phyloP scores from a whole-genome alignment of 495 filamentous ascomycete species.

The Aspergillus mulundensis region DNA sequence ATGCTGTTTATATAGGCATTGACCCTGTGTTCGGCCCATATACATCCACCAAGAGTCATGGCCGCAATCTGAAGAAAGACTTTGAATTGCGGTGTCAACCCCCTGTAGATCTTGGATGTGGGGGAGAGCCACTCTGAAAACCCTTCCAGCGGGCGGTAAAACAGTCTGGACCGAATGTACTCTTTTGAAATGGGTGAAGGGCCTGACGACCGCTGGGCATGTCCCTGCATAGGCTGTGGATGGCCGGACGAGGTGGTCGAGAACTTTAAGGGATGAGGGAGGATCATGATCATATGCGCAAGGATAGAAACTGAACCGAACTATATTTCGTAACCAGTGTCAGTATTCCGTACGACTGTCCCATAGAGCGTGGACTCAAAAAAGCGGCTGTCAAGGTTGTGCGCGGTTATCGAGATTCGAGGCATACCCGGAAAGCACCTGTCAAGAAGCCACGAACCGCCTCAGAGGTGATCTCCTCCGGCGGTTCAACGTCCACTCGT shows the following conservation, averaged over 20 bases:
- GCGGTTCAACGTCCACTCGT: slow-evolving; percentile 36
- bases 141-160: slow-evolving; percentile 42
- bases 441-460: slow-evolving; percentile 42
- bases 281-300: slow-evolving; percentile 45
- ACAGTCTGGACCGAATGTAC: slow-evolving; percentile 33
- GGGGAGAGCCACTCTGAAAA: slow-evolving; percentile 46
- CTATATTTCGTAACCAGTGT: slow-evolving; percentile 15
- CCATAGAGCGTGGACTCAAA: neutral
- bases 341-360: neutral
- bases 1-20: slow-evolving; percentile 55
- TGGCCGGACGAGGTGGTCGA: slow-evolving; percentile 21
- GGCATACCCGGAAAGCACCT: slow-evolving; percentile 43
- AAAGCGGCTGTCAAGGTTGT: neutral
- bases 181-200: slow-evolving; percentile 34
- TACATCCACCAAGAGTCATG: slow-evolving; percentile 80
- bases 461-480: slow-evolving; percentile 38
- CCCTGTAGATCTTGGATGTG: slow-evolving; percentile 68
- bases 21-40: slow-evolving; percentile 76
- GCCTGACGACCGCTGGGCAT: slow-evolving; percentile 6
- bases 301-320: slow-evolving; percentile 47
- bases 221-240: slow-evolving; percentile 14
- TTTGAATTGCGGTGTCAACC: slow-evolving; percentile 86
- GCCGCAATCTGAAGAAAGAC: slow-evolving; percentile 84
- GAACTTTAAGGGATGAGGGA: slow-evolving; percentile 46
- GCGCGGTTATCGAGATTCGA: neutral